Base-by-base conservation (phyloP, 148 eudicot genomes). In the Cornus kousa region DNA sequence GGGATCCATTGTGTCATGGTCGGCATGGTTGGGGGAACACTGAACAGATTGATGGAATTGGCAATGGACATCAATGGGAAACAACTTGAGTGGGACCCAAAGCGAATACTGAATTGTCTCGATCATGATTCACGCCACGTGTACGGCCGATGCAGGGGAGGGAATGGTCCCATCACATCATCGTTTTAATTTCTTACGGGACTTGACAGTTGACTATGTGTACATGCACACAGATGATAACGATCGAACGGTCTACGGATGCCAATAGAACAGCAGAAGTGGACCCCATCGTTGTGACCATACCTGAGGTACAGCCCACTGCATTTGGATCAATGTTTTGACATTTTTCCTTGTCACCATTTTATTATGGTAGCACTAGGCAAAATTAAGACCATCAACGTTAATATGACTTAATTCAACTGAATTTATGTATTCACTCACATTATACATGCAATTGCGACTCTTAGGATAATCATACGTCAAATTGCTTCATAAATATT, bases 1-100 rank as follows among this genome's bases (percentile, higher is more conserved):
- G 28, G 28, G 28, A 28, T 28, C 28, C 28, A 39, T 72, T 78
- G 75, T 71, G 70, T 78, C 12, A 2, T 71, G 24, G 9, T 53
- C 1, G 0, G 65, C 5, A 24, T 14, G 5, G 76, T 50, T 64
- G 77, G 77, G 69, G 20, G 66, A 72, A 53, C 19, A 53, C 66
- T 39, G 7, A 55, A 43, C 48, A 43, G 48, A 2, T 6, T 9
- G 77, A 80, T 74, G 82, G 74, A 39, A 80, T 64, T 59, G 74
- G 74, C 82, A 80, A 80, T 50, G 37, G 73, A 80, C 67, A 80
- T 74, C 78, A 74, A 68, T 74, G 48, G 7, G 48, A 43, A 43
- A 35, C 37, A 35, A 35, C 5, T 35, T 35, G 37, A 35, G 8
- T 43, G 8, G 48, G 48, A 43, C 48, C 48, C 48, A 43, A 43